phyloP scores from a whole-genome alignment of 495 filamentous ascomycete species.

The Lasiosphaeria hispida region DNA sequence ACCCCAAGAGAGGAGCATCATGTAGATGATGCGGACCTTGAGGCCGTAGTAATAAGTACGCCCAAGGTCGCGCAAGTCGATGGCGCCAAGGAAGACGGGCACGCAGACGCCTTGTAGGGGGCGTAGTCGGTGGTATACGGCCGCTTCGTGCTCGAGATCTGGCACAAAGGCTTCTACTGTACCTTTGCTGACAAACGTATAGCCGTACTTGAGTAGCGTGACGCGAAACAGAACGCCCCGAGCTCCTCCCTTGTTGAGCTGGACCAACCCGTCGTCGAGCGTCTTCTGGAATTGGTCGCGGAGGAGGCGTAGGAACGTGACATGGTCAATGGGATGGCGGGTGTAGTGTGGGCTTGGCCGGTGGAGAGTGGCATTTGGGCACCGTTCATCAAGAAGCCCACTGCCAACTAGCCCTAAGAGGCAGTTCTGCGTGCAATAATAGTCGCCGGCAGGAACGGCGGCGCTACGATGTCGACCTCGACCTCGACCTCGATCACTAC shows the following conservation, averaged over 20 bases:
- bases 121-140: conserved; percentile 39
- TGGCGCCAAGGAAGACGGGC: conserved; percentile 43
- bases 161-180: conserved; percentile 34
- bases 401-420: conserved; percentile 43
- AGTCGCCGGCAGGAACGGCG: background rate
- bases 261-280: conserved; percentile 24
- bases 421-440: conserved; percentile 48
- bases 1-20: conserved; percentile 49
- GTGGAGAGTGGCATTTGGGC: conserved; percentile 44
- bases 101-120: conserved; percentile 38
- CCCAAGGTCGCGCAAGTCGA: conserved; percentile 34
- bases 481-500: conserved; percentile 12
- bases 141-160: conserved; percentile 40
- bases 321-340: conserved; percentile 18
- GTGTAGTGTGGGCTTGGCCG: background rate
- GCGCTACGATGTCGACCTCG: background rate
- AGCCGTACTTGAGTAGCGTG: conserved; percentile 38
- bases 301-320: conserved; percentile 18
- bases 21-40: conserved; percentile 42
- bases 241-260: conserved; percentile 19
- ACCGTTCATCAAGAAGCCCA: conserved; percentile 36
- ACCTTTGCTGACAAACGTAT: conserved; percentile 50
- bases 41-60: conserved; percentile 37
- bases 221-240: conserved; percentile 42
- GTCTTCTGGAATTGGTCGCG: conserved; percentile 18